phyloP scores from a whole-genome alignment of 306 rosid genomes.

The Cicer cuneatum region DNA sequence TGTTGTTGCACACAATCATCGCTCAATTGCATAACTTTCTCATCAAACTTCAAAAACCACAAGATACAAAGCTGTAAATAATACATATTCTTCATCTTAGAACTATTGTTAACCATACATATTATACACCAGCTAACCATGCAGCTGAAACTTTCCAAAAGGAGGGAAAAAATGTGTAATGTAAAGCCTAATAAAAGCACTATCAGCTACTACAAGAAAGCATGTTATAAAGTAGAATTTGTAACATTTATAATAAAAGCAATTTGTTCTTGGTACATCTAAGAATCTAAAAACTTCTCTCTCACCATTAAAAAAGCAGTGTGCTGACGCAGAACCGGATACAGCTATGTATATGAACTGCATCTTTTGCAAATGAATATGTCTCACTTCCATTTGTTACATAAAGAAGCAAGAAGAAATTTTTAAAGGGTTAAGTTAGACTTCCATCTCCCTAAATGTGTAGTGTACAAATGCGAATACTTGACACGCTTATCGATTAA shows the following conservation, averaged over 20 bases:
- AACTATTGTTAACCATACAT: slow-evolving; percentile 27
- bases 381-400: slow-evolving; percentile 8
- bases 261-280: slow-evolving; percentile 36
- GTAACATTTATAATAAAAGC: slow-evolving; percentile 16
- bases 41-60: slow-evolving; percentile 15
- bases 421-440: slow-evolving; percentile 43
- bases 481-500: slow-evolving; percentile 60
- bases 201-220: slow-evolving; percentile 37
- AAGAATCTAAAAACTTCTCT: slow-evolving; percentile 35
- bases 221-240: slow-evolving; percentile 29
- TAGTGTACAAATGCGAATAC: slow-evolving; percentile 33
- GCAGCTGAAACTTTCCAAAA: slow-evolving; percentile 36
- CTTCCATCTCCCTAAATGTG: slow-evolving; percentile 41
- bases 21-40: slow-evolving; percentile 23
- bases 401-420: slow-evolving; percentile 38
- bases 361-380: slow-evolving; percentile 41
- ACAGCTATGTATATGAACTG: slow-evolving; percentile 37
- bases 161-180: slow-evolving; percentile 9
- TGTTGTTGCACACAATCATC: slow-evolving; percentile 3
- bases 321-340: not conserved
- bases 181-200: slow-evolving; percentile 31
- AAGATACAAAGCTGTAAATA: slow-evolving; percentile 39
- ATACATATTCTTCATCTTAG: slow-evolving; percentile 39
- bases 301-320: slow-evolving; percentile 33
- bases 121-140: slow-evolving; percentile 46